Conservation (phyloP, 116 monocot genomes). For the Papilionanthe hybrid region DNA sequence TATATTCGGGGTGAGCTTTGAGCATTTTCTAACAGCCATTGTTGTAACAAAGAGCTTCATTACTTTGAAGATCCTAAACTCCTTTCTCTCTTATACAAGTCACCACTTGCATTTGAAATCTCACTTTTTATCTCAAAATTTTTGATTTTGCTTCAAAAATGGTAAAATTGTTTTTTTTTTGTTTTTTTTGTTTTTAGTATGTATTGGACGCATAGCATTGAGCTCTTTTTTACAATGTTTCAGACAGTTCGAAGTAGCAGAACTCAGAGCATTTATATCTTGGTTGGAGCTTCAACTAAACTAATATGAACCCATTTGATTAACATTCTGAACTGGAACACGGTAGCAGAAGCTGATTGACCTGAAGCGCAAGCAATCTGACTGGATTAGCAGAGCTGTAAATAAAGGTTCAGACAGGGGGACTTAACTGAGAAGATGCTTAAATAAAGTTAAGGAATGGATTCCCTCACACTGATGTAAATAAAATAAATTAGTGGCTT, state of each 20-base stretch:
- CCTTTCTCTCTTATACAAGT: background rate
- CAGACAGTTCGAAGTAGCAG: background rate
- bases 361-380: background rate
- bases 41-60: background rate
- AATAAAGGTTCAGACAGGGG: background rate
- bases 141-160: background rate
- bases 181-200: background rate
- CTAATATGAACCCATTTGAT: background rate
- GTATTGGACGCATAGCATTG: background rate
- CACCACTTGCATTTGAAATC: background rate
- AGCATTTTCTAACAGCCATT: background rate
- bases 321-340: background rate
- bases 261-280: background rate
- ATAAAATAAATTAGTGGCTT: too few species aligned
- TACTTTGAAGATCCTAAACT: background rate
- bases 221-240: constrained; percentile 1
- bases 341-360: background rate
- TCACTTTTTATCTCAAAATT: background rate
- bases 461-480: too few species aligned
- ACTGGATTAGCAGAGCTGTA: background rate
- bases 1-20: background rate
- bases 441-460: background rate
- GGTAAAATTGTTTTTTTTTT: background rate
- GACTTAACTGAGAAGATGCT: background rate
- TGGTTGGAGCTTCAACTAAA: background rate